Conservation (phyloP, 2,329 filamentous ascomycete species). For the Aspergillus spinulosporus region DNA sequence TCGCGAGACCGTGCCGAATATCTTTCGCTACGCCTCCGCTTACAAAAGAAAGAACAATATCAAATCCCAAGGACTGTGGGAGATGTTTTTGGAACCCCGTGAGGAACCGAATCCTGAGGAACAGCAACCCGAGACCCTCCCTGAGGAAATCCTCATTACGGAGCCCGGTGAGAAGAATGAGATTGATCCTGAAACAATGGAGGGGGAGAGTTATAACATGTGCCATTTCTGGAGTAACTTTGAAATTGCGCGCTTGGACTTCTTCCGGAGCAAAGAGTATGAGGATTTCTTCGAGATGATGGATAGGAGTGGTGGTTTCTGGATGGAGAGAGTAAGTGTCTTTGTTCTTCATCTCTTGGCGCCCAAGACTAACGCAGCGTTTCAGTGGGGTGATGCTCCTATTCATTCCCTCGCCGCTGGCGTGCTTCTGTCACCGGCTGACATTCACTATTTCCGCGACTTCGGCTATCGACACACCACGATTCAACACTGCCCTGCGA, state of each 20-base stretch:
- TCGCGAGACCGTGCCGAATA: constrained; percentile 95
- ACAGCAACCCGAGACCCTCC: constrained; percentile 66
- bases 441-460: constrained; percentile 99
- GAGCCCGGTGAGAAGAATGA: constrained; percentile 71
- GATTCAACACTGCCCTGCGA: constrained; percentile 96
- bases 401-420: constrained; percentile 97
- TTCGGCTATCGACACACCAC: constrained; percentile 98
- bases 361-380: constrained; percentile 26
- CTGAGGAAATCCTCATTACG: constrained; percentile 76
- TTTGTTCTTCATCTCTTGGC: constrained; percentile 16
- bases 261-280: constrained; percentile 96
- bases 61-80: constrained; percentile 90
- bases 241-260: constrained; percentile 90
- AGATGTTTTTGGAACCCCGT: constrained; percentile 86
- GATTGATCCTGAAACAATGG: constrained; percentile 90
- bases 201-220: constrained; percentile 99
- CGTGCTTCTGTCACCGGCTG: constrained; percentile 72
- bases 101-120: constrained; percentile 59
- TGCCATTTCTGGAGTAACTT: constrained; percentile 99
- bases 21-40: constrained; percentile 97
- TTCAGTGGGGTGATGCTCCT: constrained; percentile 94
- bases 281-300: constrained; percentile 99
- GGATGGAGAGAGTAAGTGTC: constrained; percentile 86
- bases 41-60: constrained; percentile 93
- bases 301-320: constrained; percentile 96